Evolutionary conservation across 1,139 yeast species (phyloP), one percentile per base, ranked within the genome.

Genomic region (Kodamaea suecica): DNA sequence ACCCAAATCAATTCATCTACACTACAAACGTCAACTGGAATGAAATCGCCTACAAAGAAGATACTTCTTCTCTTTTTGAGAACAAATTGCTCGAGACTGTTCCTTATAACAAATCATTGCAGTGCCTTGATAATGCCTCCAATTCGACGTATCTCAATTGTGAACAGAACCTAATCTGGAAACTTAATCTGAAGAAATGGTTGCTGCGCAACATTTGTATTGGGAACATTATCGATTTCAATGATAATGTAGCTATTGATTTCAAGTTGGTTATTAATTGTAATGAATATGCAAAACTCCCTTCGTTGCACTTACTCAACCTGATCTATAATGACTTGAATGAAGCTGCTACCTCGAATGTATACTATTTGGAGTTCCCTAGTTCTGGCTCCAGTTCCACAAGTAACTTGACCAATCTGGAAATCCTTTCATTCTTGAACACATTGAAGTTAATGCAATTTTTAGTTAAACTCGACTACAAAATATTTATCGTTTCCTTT

Each of bases 91-190:
- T 27, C 9, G 23, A 20, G 2, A 12, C 27, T 12, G 37, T 35
- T 3, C 30, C 31, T n/a, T 30, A 21, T 15, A 33, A 33, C 23
- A 17, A 19, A 5, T 17, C 15, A 7, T 17, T 38, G 19, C 30
- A 19, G 7, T 19, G 17, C 13, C 36, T 27, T 10, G 19, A 27
- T 23, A 30, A 35, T 16, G 24, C 30, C 10, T 14, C 35, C 11
- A 19, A 48, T 13, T 54, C 59, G 30, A 52, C 57, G 31, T 44
- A 61, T 25, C 52, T 61, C 30, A 52, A 55, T 33, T 55, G 59
- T 49, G 72, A 66, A 44, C 71, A 66, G 40, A 59, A 62, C 31
- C 45, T 64, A 30, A 53, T 65, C 27, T 63, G 70, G 68, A 58
- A 53, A 40, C 49, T 59, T 34, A 59, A 65, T 41, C 54, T 61